Conservation (phyloP, 371 early-diverging fungal species). For the Apophysomyces trapeziformis region DNA sequence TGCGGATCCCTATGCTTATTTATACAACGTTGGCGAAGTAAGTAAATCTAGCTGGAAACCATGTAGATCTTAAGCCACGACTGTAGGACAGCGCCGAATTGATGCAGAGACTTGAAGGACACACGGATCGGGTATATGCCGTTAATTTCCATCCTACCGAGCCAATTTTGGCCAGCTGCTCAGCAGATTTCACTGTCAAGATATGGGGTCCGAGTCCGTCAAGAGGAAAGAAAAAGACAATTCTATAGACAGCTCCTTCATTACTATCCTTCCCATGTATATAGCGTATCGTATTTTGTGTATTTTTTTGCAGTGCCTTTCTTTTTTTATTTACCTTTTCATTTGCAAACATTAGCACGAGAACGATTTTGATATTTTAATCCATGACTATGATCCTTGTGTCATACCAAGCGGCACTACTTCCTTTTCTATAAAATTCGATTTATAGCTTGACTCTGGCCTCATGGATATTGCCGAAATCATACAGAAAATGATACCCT, state of each 20-base stretch:
- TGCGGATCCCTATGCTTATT: constrained; percentile 85
- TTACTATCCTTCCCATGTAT: not conserved
- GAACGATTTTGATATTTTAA: no score
- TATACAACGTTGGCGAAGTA: constrained; percentile 79
- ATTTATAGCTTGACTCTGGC: no score
- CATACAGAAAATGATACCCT: no score
- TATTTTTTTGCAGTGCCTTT: not conserved
- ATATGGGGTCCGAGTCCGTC: constrained; percentile 71
- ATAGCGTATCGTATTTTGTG: constrained; percentile 2
- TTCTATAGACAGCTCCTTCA: constrained; percentile 25
- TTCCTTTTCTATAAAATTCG: no score
- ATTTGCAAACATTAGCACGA: not conserved
- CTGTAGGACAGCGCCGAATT: constrained; percentile 68
- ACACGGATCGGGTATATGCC: constrained; percentile 85
- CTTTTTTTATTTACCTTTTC: not conserved
- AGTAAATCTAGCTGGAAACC: not conserved
- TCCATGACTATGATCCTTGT: no score
- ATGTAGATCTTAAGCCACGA: not conserved
- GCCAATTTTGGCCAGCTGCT: constrained; percentile 79
- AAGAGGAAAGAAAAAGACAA: constrained; percentile 52
- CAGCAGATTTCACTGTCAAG: constrained; percentile 84
- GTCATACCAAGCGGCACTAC: no score
- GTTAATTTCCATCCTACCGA: constrained; percentile 86
- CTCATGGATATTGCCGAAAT: no score
- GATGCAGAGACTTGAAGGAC: constrained; percentile 83